Base-by-base conservation (phyloP, 228 moss, liverwort and hornwort genomes). In the Sphagnum fallax region DNA sequence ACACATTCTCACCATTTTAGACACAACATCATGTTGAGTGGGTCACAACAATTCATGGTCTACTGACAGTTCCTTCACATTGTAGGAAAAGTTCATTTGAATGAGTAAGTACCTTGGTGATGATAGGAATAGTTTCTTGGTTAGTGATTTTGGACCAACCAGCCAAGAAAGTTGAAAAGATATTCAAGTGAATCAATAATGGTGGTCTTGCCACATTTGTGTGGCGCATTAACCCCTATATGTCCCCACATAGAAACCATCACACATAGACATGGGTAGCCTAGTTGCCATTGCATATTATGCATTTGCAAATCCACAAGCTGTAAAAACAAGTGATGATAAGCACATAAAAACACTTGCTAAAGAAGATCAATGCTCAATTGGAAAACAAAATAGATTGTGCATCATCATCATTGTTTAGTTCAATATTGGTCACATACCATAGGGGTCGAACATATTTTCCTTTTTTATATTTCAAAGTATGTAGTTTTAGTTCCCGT, bases 181-280 rank as follows among this genome's bases (percentile, higher is more conserved):
- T 78, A 80, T 8, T 76, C 72, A n/a, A 87, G 64, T 15, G 83
- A 76, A 66, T 83, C 83, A 52, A 87, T 80, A n/a, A 83, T 73
- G 5, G 87, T 87, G 8, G 87, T 83, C 72, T 87, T 87, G 52
- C 83, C 87, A 65, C 87, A 87, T 16, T 83, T 83, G 66, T 83
- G 87, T 16, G 87, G 87, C 50, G 87, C 87, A 72, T 75, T 83
- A 12, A 87, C 81, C 61, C 87, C 87, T 60, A 83, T 77, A 83
- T 87, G 82, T 55, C 18, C 49, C 7, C 58, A 66, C 32, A 8
- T 52, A 57, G 2, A 32, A 69, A 32, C 51, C 18, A 66, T 32
- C 51, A 2, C 7, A 66, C 0, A 0, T 66, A 49, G 16, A 48
- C 48, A 47, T 47, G 32, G 51, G 2, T 50, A 66, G 14, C 47